Base-by-base conservation (phyloP, 2,329 filamentous ascomycete genomes). In the Trichoderma koningiopsis region DNA sequence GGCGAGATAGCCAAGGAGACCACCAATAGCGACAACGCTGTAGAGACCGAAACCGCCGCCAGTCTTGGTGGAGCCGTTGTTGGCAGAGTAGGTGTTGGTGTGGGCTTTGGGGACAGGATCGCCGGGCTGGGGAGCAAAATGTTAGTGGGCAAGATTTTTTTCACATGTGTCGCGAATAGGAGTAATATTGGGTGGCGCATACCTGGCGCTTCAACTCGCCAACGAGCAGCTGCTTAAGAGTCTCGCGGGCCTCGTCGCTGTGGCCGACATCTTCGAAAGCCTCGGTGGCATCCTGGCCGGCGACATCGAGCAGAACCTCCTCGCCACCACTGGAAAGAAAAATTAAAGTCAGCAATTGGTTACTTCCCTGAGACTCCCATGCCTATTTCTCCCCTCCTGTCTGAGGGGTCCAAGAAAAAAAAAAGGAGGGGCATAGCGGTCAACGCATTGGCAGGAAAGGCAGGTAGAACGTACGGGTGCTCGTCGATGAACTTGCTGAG, bases 201-300 rank as follows among this genome's bases (percentile, higher is more conserved):
- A 96, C 93, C 86, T 88, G 80, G 81, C 93, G 88, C 89, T 97
- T 96, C 80, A 97, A 82, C 47, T 79, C 86, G 73, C 93, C 94
- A 74, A 96, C 87, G 64, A 89, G 82, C 73, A 97, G 85, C 77
- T 89, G 88, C 37, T 91, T 89, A 69, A 99, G 89, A 74, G 97
- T 95, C 85, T 98, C 95, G 74, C 96, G 91, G 74, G 96, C 96
- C 87, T 99, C 96, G 82, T 99, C 96, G 77, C 92, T 96, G 91
- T 99, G 96, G 79, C 96, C 96, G 78, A 99, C 96, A 83, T 99
- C 96, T 86, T 99, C 96, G 80, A 99, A 99, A 72, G 96, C 95
- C 84, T 98, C 96, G 76, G 95, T 97, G 77, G 92, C 92, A 82
- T 99, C 96, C 84, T 97, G 94, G 75, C 96, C 96, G 78, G 87